Evolutionary conservation across 331 rosid genomes (phyloP).

Genomic region (Cydonia oblonga): DNA sequence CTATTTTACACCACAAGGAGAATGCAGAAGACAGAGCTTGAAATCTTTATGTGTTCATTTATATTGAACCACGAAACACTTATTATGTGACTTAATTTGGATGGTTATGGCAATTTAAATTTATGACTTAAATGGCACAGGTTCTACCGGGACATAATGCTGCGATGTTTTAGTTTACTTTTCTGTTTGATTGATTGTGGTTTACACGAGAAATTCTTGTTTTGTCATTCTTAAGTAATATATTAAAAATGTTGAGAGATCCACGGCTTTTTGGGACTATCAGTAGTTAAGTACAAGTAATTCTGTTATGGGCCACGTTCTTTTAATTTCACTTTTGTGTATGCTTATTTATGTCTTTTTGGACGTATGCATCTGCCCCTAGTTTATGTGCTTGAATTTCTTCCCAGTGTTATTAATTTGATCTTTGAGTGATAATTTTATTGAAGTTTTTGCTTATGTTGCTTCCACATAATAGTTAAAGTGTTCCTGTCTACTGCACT

Average conservation of each 20-base stretch:
- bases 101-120: not conserved
- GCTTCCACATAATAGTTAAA: not conserved
- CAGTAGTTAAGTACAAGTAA: not conserved
- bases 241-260: not conserved
- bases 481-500: too few species aligned
- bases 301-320: not conserved
- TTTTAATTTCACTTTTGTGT: not conserved
- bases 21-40: not conserved
- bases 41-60: not conserved
- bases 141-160: not conserved
- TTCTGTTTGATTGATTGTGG: not conserved
- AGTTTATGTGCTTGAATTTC: not conserved
- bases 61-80: too few species aligned
- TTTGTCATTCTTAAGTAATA: not conserved
- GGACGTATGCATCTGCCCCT: not conserved
- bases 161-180: not conserved
- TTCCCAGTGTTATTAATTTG: not conserved
- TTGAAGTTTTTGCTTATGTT: not conserved
- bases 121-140: not conserved
- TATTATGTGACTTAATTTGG: not conserved
- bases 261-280: not conserved
- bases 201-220: not conserved
- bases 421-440: not conserved
- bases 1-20: not conserved
- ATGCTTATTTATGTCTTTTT: not conserved